phyloP scores from a whole-genome alignment of 768 basidiomycete genomes.

The Rhizopogon rudus region DNA sequence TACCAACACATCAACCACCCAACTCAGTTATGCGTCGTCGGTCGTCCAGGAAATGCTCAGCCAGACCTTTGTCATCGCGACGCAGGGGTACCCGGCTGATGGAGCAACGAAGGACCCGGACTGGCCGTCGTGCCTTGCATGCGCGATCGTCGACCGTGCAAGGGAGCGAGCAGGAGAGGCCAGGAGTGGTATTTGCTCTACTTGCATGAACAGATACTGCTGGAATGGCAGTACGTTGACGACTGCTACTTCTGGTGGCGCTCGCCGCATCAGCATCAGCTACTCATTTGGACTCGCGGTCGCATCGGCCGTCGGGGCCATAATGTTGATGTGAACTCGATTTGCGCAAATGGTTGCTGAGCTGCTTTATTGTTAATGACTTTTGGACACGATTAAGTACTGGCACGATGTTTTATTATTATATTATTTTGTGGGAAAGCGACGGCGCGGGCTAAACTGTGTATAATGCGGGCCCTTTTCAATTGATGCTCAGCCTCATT shows the following conservation, averaged over 20 bases:
- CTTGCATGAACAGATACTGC: slow-evolving; percentile 29
- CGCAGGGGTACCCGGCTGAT: slow-evolving; percentile 34
- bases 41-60: slow-evolving; percentile 40
- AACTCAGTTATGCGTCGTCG: slow-evolving; percentile 31
- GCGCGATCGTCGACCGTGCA: slow-evolving; percentile 46
- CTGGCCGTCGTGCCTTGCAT: slow-evolving; percentile 48
- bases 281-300: slow-evolving; percentile 2
- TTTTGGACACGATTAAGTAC: neutral
- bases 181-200: slow-evolving; percentile 26
- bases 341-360: neutral
- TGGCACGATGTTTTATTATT: neutral
- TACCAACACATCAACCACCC: slow-evolving; percentile 39
- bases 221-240: slow-evolving; percentile 17
- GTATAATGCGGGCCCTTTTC: no score
- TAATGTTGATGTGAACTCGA: slow-evolving; percentile 10
- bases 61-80: slow-evolving; percentile 38
- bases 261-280: neutral
- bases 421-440: no score
- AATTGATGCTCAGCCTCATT: no score
- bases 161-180: slow-evolving; percentile 19
- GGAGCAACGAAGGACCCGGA: slow-evolving; percentile 29
- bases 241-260: neutral
- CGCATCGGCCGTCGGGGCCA: slow-evolving; percentile 8
- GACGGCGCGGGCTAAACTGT: no score
- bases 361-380: neutral